A percentile compares a stretch with the other conserved stretches of the same genome.
Conservation (phyloP, 768 basidiomycete species). For the Suillus discolor region DNA sequence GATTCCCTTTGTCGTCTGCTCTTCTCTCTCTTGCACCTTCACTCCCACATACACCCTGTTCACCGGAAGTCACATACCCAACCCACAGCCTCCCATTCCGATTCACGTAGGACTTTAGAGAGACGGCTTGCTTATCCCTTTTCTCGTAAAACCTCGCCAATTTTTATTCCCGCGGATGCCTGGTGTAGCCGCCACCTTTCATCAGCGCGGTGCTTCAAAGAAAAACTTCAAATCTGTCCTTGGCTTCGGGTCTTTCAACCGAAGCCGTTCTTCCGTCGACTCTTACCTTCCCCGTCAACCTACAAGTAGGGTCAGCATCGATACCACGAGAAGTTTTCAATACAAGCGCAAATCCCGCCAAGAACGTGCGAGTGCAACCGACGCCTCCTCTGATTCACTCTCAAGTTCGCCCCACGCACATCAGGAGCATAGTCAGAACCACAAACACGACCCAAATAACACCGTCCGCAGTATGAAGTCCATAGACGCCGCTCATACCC, state of each 20-base stretch:
- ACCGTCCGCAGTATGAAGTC: constrained; percentile 44
- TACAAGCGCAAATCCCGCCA: constrained; percentile 36
- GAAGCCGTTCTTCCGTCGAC: constrained; percentile 32
- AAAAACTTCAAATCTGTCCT: constrained; percentile 53
- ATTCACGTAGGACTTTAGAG: not conserved
- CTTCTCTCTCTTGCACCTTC: constrained; percentile 17
- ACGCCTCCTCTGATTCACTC: constrained; percentile 36
- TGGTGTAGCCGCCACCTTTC: constrained; percentile 40
- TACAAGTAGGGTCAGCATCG: constrained; percentile 45
- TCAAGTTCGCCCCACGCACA: constrained; percentile 34
- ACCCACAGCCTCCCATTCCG: constrained; percentile 25
- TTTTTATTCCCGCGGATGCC: constrained; percentile 42
- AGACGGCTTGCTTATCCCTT: constrained; percentile 1
- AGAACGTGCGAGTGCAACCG: constrained; percentile 40
- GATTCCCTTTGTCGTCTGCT: constrained; percentile 27
- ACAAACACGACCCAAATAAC: constrained; percentile 18
- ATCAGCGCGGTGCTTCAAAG: constrained; percentile 38
- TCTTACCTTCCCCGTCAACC: constrained; percentile 28
- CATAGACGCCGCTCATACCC: constrained; percentile 45
- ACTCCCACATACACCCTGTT: constrained; percentile 27
- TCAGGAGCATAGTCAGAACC: constrained; percentile 17
- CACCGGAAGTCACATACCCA: constrained; percentile 26
- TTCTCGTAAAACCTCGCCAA: not conserved
- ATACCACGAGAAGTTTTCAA: constrained; percentile 42
- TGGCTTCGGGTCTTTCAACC: constrained; percentile 44